These are phyloP conservation scores for Alternaria arborescens DNA, from an alignment of 2,329 filamentous ascomycete species.

Conservation along the genomic window DNA sequence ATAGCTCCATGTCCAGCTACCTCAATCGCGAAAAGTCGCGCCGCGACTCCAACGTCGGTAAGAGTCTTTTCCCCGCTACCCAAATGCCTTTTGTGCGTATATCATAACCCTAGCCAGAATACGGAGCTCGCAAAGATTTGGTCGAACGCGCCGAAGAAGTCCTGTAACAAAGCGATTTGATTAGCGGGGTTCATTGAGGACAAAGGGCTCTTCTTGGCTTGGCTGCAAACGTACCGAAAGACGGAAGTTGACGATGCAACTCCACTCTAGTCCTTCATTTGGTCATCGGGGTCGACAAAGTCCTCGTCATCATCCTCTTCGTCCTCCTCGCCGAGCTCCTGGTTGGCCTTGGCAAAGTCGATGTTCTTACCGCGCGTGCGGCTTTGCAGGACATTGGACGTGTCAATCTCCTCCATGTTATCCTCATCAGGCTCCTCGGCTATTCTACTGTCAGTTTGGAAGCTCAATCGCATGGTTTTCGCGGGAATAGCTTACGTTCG, in stretches of 20 bases:
- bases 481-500: conserved; percentile 45
- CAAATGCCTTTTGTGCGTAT: conserved; percentile 37
- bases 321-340: conserved; percentile 76
- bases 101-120: conserved; percentile 21
- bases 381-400: conserved; percentile 81
- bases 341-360: conserved; percentile 89
- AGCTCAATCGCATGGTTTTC: conserved; percentile 16
- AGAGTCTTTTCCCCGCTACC: conserved; percentile 29
- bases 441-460: conserved; percentile 39
- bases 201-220: neutral
- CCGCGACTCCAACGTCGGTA: conserved; percentile 38
- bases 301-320: conserved; percentile 80
- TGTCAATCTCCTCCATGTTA: conserved; percentile 90
- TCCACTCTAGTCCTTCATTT: conserved; percentile 69
- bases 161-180: conserved; percentile 1
- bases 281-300: conserved; percentile 71
- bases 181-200: conserved; percentile 13
- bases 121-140: conserved; percentile 29
- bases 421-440: conserved; percentile 75
- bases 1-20: conserved; percentile 20
- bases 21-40: conserved; percentile 25
- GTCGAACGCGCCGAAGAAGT: conserved; percentile 27
- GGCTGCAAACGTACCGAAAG: conserved; percentile 28
- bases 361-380: conserved; percentile 93
- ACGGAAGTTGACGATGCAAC: conserved; percentile 11